These are phyloP conservation scores for Inonotus obliquus DNA, from an alignment of 1,284 basidiomycete genomes.

Conservation along the genomic window DNA sequence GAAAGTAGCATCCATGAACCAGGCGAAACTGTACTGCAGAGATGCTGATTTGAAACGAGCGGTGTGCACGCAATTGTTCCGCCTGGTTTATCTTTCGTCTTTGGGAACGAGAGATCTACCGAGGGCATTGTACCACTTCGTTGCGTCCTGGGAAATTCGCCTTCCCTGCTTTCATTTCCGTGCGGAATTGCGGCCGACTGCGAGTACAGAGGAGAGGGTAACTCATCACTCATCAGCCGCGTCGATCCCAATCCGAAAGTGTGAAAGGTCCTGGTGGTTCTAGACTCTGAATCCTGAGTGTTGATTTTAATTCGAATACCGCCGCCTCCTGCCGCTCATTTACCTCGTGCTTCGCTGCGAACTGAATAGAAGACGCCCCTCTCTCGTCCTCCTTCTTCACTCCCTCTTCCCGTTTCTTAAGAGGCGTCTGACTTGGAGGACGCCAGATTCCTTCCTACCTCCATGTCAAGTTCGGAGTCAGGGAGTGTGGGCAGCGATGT, in stretches of 20 bases:
- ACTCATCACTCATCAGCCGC: slow-evolving; percentile 31
- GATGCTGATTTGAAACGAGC: no score
- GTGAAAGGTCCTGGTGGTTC: slow-evolving; percentile 39
- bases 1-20: no score
- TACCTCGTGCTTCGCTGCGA: not conserved
- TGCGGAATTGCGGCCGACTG: slow-evolving; percentile 41
- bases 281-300: slow-evolving; percentile 36
- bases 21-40: no score
- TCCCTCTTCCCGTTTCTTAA: not conserved
- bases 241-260: slow-evolving; percentile 60
- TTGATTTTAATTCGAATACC: not conserved
- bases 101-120: not conserved
- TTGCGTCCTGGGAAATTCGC: not conserved
- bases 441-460: not conserved
- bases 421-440: not conserved
- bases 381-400: not conserved
- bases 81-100: not conserved
- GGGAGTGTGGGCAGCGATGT: not conserved
- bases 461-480: slow-evolving; percentile 12
- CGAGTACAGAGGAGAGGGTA: not conserved
- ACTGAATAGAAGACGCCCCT: not conserved
- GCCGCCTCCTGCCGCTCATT: not conserved
- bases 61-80: not conserved
- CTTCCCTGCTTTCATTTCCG: slow-evolving; percentile 29
- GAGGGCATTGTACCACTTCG: not conserved